Evolutionary conservation across 208 protist species (phyloP), one percentile per base, ranked within the genome.

Genomic region (Crithidia acanthocephali): DNA sequence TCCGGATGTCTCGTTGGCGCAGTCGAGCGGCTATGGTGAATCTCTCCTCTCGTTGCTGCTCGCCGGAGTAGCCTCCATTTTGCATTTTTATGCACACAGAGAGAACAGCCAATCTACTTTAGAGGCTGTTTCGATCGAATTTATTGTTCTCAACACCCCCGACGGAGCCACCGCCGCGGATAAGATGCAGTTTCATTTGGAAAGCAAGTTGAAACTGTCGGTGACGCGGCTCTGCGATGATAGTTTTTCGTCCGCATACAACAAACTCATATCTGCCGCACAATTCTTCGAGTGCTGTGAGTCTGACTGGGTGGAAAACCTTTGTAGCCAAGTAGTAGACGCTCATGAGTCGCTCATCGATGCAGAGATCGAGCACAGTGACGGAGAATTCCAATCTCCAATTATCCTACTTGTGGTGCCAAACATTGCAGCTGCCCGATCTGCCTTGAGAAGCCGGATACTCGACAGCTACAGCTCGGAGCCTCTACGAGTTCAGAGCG

Each of bases 401-500:
- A 66, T 79, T 35, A 76, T 90, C 61, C 63, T 90, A 35, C 30
- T 90, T 45, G 64, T 87, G 6, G 71, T 82, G 18, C 85, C 85
- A 7, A 68, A 74, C 28, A 56, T 65, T 8, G 40, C 59, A 25
- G 69, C 66, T 22, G 50, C 77, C 28, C 71, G 79, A 64, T n/a
- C 42, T 20, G 47, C 71, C 40, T 45, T 90, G 22, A 65, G 69
- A 55, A 75, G 53, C 27, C 62, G 62, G 55, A 73, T 90, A 22
- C 70, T 72, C 30, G 85, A 90, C 61, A 87, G 85, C 73, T 90
- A 90, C 68, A 86, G 78, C 59, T 83, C 70, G 23, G 70, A 81
- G 57, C 83, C 86, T 42, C 72, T 91, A 42, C 62, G 67, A 63
- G 72, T 88, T 28, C 74, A 67, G 47, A 74, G 63, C 45, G 70